Base-by-base conservation (phyloP, 2,329 filamentous ascomycete species). In the Colletotrichum sublineola region DNA sequence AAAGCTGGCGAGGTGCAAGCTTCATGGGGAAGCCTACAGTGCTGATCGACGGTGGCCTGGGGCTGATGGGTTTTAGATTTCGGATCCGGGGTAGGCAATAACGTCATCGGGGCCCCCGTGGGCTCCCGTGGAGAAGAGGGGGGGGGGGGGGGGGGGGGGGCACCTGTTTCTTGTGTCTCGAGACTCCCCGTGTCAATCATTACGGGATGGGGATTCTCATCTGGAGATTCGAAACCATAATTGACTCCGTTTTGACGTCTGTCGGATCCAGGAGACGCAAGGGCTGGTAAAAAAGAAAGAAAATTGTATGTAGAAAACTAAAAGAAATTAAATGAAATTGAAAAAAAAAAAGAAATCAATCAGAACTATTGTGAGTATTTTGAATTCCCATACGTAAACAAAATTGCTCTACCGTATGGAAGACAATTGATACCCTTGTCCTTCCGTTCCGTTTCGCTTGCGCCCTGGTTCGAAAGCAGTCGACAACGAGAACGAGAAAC, bases 21-120 rank as follows among this genome's bases (percentile, higher is more conserved):
- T 9, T 44, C 18, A 15, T 18, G 40, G 14, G 46, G 33, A 8
- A 44, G 42, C 29, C 24, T 20, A 29, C 11, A 53, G 61, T 15
- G 31, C 24, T 36, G 68, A 71, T 68, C 65, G 68, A 36, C 64
- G 68, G 68, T 20, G 57, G 42, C 42, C 57, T 53, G 57, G 68
- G 46, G 38, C 68, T 63, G 68, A 62, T 50, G 63, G 58, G 31
- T 42, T 61, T 20, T 40, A 48, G 69, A 63, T 53, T 38, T 68
- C 65, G 69, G 69, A 64, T 72, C 69, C 69, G 69, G 69, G 69
- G 69, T 72, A 64, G 38, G 48, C 29, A 40, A 72, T 61, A 68
- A 68, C 65, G 69, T 72, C 69, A 68, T 71, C 48, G 63, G 53
- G 31, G 29, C 24, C 12, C 8, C 20, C 31, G 15, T 15, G 9